Conservation (phyloP, 208 protist genomes). For the Lotmaria passim region DNA sequence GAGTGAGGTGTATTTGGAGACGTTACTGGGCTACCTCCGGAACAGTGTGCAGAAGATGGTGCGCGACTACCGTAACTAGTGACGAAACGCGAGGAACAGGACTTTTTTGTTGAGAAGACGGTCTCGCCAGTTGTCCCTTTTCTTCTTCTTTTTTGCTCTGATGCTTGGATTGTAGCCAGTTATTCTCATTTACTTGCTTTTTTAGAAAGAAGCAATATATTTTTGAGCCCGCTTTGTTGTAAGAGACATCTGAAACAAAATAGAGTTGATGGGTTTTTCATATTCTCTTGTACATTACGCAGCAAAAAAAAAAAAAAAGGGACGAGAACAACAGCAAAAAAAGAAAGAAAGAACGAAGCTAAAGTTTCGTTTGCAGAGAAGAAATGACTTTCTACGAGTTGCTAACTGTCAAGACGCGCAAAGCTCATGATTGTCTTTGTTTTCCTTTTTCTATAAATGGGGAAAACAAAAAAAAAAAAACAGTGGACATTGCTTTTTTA, state of each 20-base stretch:
- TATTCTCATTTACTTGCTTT: background rate
- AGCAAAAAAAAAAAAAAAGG: background rate
- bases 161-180: background rate
- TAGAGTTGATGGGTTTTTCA: background rate
- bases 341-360: background rate
- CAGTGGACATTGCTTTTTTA: too few relatives aligned
- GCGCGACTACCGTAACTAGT: conserved; percentile 40
- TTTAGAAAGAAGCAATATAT: too few relatives aligned
- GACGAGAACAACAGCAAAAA: background rate
- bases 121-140: background rate
- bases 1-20: conserved; percentile 67
- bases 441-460: too few relatives aligned
- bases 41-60: conserved; percentile 24
- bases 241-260: too few relatives aligned
- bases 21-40: conserved; percentile 43
- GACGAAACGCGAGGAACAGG: too few relatives aligned
- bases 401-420: too few relatives aligned
- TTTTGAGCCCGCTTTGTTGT: too few relatives aligned
- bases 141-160: conserved; percentile 3
- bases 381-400: too few relatives aligned
- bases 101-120: too few relatives aligned
- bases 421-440: too few relatives aligned
- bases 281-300: background rate
- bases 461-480: too few relatives aligned
- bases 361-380: too few relatives aligned